Base-by-base conservation (phyloP, 2,329 filamentous ascomycete species). In the Hyphodiscus sp. region DNA sequence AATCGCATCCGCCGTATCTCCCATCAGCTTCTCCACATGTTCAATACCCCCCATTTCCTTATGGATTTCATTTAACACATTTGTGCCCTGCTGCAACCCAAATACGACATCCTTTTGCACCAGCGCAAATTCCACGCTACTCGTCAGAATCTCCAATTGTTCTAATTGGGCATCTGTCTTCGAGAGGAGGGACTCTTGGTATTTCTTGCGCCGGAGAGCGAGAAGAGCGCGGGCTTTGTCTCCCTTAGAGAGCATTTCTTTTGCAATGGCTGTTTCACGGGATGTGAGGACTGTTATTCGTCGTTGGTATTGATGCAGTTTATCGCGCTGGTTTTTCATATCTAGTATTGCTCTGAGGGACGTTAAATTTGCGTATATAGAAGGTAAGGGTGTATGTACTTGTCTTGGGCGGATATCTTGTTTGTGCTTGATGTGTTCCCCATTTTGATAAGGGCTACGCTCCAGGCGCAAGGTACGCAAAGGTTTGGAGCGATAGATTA, bases 51-150 rank as follows among this genome's bases (percentile, higher is more conserved):
- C 92, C 89, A 99, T 97, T 75, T 99, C 92, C 65, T 81, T 82
- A 69, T 97, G 87, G 54, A 99, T 97, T 70, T 94, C 87, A 68
- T 89, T 85, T 56, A 99, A 76, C 38, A 97, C 94, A 58, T 80
- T 81, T 0, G 91, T 96, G 42, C 92, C 92, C 75, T 96, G 91
- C 71, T 95, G 87, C 64, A 99, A 71, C 0, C 94, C 94, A 71
- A 89, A 96, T 3, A 99, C 69, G 41, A 99, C 87, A 74, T 97
- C 94, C 74, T 96, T 97, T 70, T 97, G 92, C 61, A 99, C 94
- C 23, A 92, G 81, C 41, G 94, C 90, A 72, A 99, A 99, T 73
- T 99, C 94, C 65, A 99, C 91, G 68, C 84, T 91, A 52, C 83
- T 82, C 9, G 89, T 94, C 61, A 99, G 76, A 67, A 89, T 84